phyloP scores from a whole-genome alignment of 2,329 filamentous ascomycete genomes.

The Pseudogymnoascus destructans region DNA sequence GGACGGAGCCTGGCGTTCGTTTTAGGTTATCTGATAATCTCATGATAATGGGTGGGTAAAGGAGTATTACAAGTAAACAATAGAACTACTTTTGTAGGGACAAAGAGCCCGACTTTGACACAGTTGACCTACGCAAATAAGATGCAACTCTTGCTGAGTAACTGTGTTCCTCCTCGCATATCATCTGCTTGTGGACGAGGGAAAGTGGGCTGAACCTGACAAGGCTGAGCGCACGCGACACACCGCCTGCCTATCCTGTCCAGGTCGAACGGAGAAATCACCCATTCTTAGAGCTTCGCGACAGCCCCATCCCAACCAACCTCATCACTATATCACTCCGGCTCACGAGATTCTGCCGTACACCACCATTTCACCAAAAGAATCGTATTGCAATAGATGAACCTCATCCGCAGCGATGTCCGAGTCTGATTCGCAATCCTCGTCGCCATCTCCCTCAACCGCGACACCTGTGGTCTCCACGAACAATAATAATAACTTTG shows the following conservation, averaged over 20 bases:
- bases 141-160: background rate
- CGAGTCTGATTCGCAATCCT: background rate
- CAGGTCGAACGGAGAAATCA: background rate
- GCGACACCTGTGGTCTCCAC: background rate
- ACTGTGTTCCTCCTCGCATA: background rate
- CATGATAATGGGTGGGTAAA: background rate
- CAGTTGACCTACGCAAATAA: background rate
- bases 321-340: background rate
- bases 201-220: background rate
- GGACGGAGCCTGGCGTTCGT: background rate
- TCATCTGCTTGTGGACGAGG: background rate
- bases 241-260: slow-evolving; percentile 5
- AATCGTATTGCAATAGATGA: background rate
- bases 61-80: background rate
- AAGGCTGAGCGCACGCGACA: background rate
- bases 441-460: background rate
- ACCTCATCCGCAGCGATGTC: background rate
- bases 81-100: background rate
- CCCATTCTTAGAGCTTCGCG: background rate
- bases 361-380: background rate
- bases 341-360: background rate
- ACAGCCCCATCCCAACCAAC: background rate
- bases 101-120: background rate
- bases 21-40: background rate
- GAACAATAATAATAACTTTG: background rate